Percentiles rank a stretch among this genome's conserved stretches.
Evolutionary conservation across 306 rosid species (phyloP).

Genomic region (Quercus variabilis): DNA sequence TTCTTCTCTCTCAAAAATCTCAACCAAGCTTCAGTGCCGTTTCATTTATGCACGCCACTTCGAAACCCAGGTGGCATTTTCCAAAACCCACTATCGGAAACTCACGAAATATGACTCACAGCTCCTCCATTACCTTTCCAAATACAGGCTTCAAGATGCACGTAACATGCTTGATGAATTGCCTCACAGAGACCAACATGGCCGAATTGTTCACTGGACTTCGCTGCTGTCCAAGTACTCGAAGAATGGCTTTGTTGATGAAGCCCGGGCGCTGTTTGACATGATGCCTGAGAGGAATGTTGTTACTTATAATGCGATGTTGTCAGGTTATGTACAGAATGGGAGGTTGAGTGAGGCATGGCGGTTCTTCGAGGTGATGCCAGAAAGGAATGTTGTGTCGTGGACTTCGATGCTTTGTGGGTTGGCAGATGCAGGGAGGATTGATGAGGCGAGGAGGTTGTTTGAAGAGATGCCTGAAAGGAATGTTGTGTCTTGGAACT

Average conservation of each 20-base stretch:
- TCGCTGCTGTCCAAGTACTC: constrained; percentile 45
- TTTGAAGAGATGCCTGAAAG: constrained; percentile 70
- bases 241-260: constrained; percentile 31
- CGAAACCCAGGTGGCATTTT: constrained; percentile 11
- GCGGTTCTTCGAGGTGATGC: constrained; percentile 47
- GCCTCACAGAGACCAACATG: constrained; percentile 27
- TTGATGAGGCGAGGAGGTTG: constrained; percentile 47
- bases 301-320: constrained; percentile 58
- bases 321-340: constrained; percentile 49
- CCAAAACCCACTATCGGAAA: constrained; percentile 9
- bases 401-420: constrained; percentile 73
- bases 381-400: constrained; percentile 64
- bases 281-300: constrained; percentile 57
- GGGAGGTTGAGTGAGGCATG: constrained; percentile 51
- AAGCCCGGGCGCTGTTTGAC: constrained; percentile 61
- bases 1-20: neutral
- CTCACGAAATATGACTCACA: constrained; percentile 32
- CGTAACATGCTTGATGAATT: constrained; percentile 36
- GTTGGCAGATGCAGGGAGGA: constrained; percentile 36
- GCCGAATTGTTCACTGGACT: constrained; percentile 51
- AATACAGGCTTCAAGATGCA: constrained; percentile 37
- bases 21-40: neutral
- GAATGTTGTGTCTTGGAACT: constrained; percentile 70
- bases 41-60: constrained; percentile 4
- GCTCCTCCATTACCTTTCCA: constrained; percentile 37